A percentile compares a stretch with the other conserved stretches of the same genome.
Evolutionary conservation across 805 yeast species (phyloP).

Genomic region (Candida xyloterini): DNA sequence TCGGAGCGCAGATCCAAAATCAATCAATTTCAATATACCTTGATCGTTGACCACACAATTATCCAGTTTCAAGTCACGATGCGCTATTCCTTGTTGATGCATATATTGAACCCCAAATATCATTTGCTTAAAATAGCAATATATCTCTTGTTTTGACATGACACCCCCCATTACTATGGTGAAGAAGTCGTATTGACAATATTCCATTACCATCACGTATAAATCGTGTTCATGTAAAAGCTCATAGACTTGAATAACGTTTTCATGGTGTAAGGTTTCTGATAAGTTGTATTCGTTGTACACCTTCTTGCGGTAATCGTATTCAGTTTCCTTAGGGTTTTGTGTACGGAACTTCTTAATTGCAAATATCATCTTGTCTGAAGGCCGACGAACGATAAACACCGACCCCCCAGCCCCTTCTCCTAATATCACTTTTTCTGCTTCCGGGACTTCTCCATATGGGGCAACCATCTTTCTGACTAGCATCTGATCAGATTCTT

Average conservation of each 20-base stretch:
- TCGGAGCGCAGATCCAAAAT: constrained; percentile 89
- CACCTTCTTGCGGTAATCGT: constrained; percentile 74
- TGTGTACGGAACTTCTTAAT: constrained; percentile 81
- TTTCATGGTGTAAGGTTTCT: constrained; percentile 71
- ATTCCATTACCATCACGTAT: constrained; percentile 85
- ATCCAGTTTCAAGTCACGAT: constrained; percentile 88
- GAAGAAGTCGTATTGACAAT: constrained; percentile 87
- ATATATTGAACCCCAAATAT: constrained; percentile 70
- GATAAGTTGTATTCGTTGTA: constrained; percentile 82
- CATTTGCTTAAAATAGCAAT: constrained; percentile 82
- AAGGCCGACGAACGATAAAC: constrained; percentile 62
- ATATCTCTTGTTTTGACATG: constrained; percentile 66
- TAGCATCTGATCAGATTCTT: constrained; percentile 6
- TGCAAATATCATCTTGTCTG: constrained; percentile 64
- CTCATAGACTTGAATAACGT: constrained; percentile 78
- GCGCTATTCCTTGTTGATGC: constrained; percentile 84
- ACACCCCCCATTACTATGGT: constrained; percentile 88
- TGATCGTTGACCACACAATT: constrained; percentile 78
- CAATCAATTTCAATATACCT: constrained; percentile 84
- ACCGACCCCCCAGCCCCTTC: constrained; percentile 96
- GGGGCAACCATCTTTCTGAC: constrained; percentile 47
- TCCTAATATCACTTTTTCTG: constrained; percentile 48
- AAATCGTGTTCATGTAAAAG: constrained; percentile 63
- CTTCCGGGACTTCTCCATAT: constrained; percentile 68
- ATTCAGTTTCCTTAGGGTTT: constrained; percentile 55